Base-by-base conservation (phyloP, 2,329 filamentous ascomycete genomes). In the Dactylonectria estremocensis region DNA sequence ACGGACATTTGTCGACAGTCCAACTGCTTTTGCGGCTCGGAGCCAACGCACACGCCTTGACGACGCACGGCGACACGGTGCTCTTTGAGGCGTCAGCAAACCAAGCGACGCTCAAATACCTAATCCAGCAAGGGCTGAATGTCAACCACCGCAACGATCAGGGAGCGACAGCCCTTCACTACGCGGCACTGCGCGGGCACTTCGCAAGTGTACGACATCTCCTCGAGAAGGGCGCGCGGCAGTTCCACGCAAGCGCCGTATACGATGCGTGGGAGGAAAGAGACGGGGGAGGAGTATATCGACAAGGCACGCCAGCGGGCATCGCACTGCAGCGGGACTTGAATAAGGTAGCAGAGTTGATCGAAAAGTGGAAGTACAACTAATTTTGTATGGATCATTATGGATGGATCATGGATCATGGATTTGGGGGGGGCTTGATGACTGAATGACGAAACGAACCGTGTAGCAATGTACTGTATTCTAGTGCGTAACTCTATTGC, bases 221-320 rank as follows among this genome's bases (percentile, higher is more conserved):
- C 6, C 60, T 76, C 13, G 74, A 76, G 40, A 76, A 67, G 37
- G 74, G 74, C 22, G 74, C 74, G 24, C 72, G 71, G 20, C 74
- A 76, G 33, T 73, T 69, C 48, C 73, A 75, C 53, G 74, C 74
- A 48, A 76, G 72, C 53, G 74, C 74, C 11, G 74, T 76, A 40
- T 76, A 75, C 70, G 74, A 76, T 70, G 69, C 61, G 7, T 74
- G 74, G 74, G 74, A 76, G 61, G 73, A 76, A 55, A 73, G 74
- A 45, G 74, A 76, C 53, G 69, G 67, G 13, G 69, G 69, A 50
- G 64, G 63, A 53, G 67, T 66, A 10, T 76, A 76, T 64, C 70
- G 74, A 56, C 74, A 76, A 35, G 74, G 74, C 18, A 76, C 74
- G 9, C 74, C 74, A n/a, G 74, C 74, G 53, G 74, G 72, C 8